These are phyloP conservation scores for Crepidotus variabilis DNA, from an alignment of 768 basidiomycete species.

Conservation along the genomic window DNA sequence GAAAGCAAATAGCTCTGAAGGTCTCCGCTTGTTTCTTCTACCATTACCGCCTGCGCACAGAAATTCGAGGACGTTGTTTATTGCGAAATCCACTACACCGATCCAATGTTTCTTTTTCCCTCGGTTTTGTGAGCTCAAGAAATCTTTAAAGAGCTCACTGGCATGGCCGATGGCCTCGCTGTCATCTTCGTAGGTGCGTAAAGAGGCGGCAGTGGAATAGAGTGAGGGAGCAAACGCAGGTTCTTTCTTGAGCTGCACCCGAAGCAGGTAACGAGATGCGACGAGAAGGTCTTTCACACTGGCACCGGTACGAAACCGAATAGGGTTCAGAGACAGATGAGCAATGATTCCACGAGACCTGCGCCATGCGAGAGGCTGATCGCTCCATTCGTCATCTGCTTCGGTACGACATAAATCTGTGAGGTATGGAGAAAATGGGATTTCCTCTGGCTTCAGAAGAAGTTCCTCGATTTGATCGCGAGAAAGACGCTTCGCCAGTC, in stretches of 20 bases:
- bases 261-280: not conserved
- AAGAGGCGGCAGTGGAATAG: conserved; percentile 2
- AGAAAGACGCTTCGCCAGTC: not conserved
- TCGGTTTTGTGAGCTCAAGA: conserved; percentile 4
- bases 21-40: not conserved
- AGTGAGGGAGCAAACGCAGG: conserved; percentile 7
- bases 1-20: not conserved
- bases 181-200: conserved; percentile 2
- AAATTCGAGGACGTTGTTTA: conserved; percentile 1
- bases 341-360: conserved; percentile 6
- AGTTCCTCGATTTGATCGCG: not conserved
- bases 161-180: not conserved
- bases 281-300: not conserved
- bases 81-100: conserved; percentile 6
- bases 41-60: not conserved
- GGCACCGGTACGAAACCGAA: not conserved
- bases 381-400: not conserved
- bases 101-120: conserved; percentile 4
- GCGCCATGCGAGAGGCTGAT: not conserved
- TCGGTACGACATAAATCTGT: not conserved
- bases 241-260: conserved; percentile 2
- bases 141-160: conserved; percentile 3
- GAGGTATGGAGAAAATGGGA: not conserved
- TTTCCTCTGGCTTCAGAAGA: not conserved
- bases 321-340: not conserved